Evolutionary conservation across 2,329 filamentous ascomycete species (phyloP).

Genomic region (Coleophoma crateriformis): DNA sequence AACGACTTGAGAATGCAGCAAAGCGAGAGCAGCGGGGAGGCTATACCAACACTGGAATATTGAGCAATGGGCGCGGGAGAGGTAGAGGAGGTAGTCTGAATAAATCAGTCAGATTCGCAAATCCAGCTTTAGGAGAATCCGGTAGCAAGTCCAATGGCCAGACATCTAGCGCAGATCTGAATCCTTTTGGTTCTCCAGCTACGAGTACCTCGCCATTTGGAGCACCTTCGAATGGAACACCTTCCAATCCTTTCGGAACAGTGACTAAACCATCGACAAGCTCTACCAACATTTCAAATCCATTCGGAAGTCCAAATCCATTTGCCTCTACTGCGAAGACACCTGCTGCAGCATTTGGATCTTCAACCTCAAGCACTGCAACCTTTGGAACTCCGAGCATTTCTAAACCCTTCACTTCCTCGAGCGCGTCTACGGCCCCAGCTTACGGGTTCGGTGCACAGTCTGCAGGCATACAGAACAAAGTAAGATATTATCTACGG

Average conservation of each 20-base stretch:
- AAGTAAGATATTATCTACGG: too few relatives aligned
- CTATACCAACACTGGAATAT: slow-evolving; percentile 8
- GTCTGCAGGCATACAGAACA: too few relatives aligned
- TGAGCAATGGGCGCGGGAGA: slow-evolving; percentile 14
- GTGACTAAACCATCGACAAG: neutral
- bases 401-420: neutral
- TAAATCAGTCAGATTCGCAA: slow-evolving; percentile 20
- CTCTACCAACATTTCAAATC: neutral
- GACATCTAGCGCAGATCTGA: slow-evolving; percentile 5
- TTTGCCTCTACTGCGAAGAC: too few relatives aligned
- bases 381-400: neutral
- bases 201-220: slow-evolving; percentile 6
- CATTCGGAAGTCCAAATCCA: neutral
- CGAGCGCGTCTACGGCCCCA: too few relatives aligned
- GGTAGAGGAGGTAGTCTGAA: slow-evolving; percentile 9
- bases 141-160: slow-evolving; percentile 1
- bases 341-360: neutral
- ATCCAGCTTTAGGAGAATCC: slow-evolving; percentile 3
- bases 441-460: too few relatives aligned
- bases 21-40: slow-evolving; percentile 20
- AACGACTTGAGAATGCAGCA: slow-evolving; percentile 26
- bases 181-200: slow-evolving; percentile 9
- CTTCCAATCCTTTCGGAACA: slow-evolving; percentile 12
- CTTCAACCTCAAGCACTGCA: neutral
- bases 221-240: slow-evolving; percentile 2